A percentile compares a stretch with the other conserved stretches of the same genome.
Evolutionary conservation across 192 early-diverging fungal genomes (phyloP).

Genomic region (Paraglomus brasilianum): DNA sequence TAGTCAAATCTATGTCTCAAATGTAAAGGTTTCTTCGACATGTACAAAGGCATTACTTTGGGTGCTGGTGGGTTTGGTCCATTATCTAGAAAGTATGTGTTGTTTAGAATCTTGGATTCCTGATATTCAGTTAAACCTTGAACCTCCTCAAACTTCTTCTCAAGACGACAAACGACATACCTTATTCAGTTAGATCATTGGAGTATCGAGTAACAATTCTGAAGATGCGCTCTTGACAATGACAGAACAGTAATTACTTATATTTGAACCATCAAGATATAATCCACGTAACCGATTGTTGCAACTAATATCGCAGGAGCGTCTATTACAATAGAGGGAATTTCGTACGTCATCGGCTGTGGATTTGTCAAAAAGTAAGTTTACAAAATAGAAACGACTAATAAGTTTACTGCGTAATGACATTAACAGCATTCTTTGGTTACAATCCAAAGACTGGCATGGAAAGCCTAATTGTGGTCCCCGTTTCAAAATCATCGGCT

Average conservation of each 20-base stretch:
- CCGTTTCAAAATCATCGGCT: slow-evolving; percentile 89
- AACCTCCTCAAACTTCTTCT: too few relatives aligned
- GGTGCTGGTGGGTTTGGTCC: too few relatives aligned
- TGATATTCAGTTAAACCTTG: too few relatives aligned
- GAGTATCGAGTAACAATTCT: too few relatives aligned
- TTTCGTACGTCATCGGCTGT: slow-evolving; percentile 74
- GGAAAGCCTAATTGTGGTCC: slow-evolving; percentile 85
- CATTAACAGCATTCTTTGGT: slow-evolving; percentile 19
- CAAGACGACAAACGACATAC: too few relatives aligned
- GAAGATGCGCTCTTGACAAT: too few relatives aligned
- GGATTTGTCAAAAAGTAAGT: slow-evolving; percentile 74
- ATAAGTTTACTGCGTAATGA: background rate
- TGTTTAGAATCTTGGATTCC: too few relatives aligned
- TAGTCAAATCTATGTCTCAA: too few relatives aligned
- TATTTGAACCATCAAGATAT: slow-evolving; percentile 58
- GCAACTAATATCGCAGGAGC: slow-evolving; percentile 92
- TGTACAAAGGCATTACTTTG: too few relatives aligned
- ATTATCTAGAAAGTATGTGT: too few relatives aligned
- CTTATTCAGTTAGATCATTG: too few relatives aligned
- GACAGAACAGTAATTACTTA: slow-evolving; percentile 62
- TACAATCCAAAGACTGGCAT: slow-evolving; percentile 91
- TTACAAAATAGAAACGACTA: background rate
- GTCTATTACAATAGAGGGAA: slow-evolving; percentile 72
- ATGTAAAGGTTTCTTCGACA: too few relatives aligned
- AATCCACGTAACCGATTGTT: slow-evolving; percentile 75